Evolutionary conservation across 179 eudicot genomes (phyloP), one percentile per base, ranked within the genome.

Genomic region (Heliamphora pulchella): DNA sequence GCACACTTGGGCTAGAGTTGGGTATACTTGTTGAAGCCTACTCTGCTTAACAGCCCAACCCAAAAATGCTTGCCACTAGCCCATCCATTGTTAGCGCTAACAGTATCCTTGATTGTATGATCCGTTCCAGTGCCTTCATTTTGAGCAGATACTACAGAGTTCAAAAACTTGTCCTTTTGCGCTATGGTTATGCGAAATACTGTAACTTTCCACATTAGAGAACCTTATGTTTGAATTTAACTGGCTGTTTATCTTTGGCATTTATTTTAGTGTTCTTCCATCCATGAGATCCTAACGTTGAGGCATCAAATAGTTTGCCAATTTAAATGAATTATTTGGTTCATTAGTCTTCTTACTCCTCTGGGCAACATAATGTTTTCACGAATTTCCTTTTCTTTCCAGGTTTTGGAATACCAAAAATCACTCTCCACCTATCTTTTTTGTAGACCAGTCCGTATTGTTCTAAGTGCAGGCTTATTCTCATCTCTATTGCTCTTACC

Each of bases 361-460:
- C 69, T 89, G 92, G 70, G 91, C 84, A 83, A 90, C 86, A 70
- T 84, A 90, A 81, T 96, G 98, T 86, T 90, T 94, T 95, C 97
- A 94, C 90, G 78, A 96, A 97, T 77, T 94, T 97, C 66, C 87
- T 87, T 76, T 87, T 97, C 90, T 93, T 94, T 50, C 98, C 99
- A 63, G 98, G 98, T 81, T 90, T 94, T 22, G 99, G 98, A 71
- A 97, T 90, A 71, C 99, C 99, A 81, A 94, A 91, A 81, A 94
- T 81, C 71, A 94, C 97, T 84, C 89, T 88, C 43, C 95, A 89
- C 18, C 92, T 91, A 83, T 91, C 97, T 82, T 90, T 31, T 97
- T 76, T 89, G 92, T 78, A 85, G 82, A 66, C 93, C 93, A 80
- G 89, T 83, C 77, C 94, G 88, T 88, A 75, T 74, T 39, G 95